Conservation (phyloP, 345 rosid genomes). For the Erodium maritimum region DNA sequence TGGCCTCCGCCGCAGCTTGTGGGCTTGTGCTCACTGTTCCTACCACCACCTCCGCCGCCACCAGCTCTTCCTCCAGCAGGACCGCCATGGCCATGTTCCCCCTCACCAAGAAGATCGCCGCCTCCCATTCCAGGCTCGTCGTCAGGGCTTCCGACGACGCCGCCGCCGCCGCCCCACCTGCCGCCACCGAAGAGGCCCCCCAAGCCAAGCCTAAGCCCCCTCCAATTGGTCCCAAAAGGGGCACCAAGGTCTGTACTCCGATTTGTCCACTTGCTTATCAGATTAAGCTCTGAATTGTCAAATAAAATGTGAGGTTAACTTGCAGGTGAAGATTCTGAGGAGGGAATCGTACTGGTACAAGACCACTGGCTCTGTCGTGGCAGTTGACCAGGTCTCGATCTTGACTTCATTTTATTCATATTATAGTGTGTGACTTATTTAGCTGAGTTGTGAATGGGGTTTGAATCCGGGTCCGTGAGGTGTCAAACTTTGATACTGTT, state of each 20-base stretch:
- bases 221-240: constrained; percentile 87
- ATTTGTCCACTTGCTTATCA: too few species aligned
- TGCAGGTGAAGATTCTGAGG: constrained; percentile 81
- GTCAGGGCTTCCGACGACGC: constrained; percentile 56
- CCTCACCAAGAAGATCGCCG: constrained; percentile 19
- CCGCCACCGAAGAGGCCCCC: constrained; percentile 33
- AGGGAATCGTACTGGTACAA: constrained; percentile 93
- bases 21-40: constrained; percentile 32
- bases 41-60: constrained; percentile 16
- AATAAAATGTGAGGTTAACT: not conserved
- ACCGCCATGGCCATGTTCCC: constrained; percentile 32
- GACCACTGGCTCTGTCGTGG: constrained; percentile 66
- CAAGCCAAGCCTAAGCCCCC: constrained; percentile 74
- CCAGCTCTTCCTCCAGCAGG: constrained; percentile 24
- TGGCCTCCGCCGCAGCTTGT: constrained; percentile 57
- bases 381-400: constrained; percentile 62
- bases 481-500: not conserved
- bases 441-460: too few species aligned
- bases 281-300: too few species aligned
- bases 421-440: too few species aligned
- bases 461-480: too few species aligned
- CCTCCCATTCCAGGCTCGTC: constrained; percentile 35
- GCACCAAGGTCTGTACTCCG: constrained; percentile 52
- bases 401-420: not conserved
- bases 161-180: constrained; percentile 25